Base-by-base conservation (phyloP, 495 filamentous ascomycete genomes). In the Aspergillus conjunctus region DNA sequence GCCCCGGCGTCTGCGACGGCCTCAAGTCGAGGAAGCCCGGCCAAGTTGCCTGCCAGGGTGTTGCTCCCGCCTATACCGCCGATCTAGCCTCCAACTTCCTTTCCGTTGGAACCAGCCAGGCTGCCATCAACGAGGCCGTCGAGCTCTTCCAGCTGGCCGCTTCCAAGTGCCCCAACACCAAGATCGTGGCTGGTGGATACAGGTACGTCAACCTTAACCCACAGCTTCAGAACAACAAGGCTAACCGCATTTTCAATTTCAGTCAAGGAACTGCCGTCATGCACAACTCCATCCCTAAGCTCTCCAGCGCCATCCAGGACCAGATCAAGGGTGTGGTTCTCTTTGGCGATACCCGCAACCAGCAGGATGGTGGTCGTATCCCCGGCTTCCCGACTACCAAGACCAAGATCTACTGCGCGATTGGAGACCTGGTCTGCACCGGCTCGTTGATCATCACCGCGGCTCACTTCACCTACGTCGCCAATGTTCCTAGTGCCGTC, bases 291-390 rank as follows among this genome's bases (percentile, higher is more conserved):
- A 68, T 83, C 46, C 68, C 80, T 39, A 46, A 65, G 15, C 71
- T 80, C n/a, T 63, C 68, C 32, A 59, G 67, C 4, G 62, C 64
- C 17, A 71, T 81, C 26, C 67, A 73, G 54, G 63, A 73, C 49
- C 71, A 76, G 65, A 77, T 85, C 63, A 77, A 74, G 44, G 81
- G 79, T 7, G 81, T 81, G 4, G 76, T 83, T 32, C 72, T 81
- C 6, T 85, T 78, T 56, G 83, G 84, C 3, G 83, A 84, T 66
- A 85, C 84, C 37, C 78, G 82, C 59, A 84, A 83, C 65, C 65
- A 75, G 33, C 79, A 82, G 65, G 74, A 84, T 54, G 62, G 68
- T 11, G 76, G 79, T 2, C 67, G 71, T 20, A 75, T 84, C 53
- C 77, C 78, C 33, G 74, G 74, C 55, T 82, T 81, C 64, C 75